Percentiles rank a stretch among this genome's conserved stretches.
Conservation (phyloP, 331 rosid genomes). For the Spiraea crenata region DNA sequence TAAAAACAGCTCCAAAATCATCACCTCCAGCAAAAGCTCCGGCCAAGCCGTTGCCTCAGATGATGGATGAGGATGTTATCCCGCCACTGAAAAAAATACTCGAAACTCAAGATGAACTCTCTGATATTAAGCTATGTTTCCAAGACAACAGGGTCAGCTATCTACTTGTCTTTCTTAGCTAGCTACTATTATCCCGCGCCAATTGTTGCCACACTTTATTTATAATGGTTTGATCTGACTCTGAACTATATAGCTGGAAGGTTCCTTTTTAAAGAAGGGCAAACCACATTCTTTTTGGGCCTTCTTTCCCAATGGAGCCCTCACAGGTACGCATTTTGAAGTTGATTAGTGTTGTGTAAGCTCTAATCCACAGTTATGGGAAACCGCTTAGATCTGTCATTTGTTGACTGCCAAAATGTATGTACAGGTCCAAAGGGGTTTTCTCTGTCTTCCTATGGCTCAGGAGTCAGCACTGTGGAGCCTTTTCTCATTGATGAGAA, state of each 20-base stretch:
- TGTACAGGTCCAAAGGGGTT: conserved; percentile 88
- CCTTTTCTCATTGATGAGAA: conserved; percentile 91
- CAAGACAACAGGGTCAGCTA: conserved; percentile 65
- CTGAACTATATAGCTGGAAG: conserved; percentile 62
- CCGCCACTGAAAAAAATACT: conserved; percentile 71
- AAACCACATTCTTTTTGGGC: conserved; percentile 76
- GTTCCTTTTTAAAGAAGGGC: conserved; percentile 68
- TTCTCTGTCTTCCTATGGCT: conserved; percentile 77
- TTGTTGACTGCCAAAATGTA: conserved; percentile 5
- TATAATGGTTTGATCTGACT: conserved; percentile 9
- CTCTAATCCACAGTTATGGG: neutral
- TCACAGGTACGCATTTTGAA: conserved; percentile 49
- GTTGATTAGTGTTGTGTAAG: neutral
- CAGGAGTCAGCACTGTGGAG: conserved; percentile 78
- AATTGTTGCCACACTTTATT: neutral
- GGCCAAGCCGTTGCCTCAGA: conserved; percentile 64
- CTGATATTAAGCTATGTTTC: conserved; percentile 61
- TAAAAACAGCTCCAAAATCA: conserved; percentile 44
- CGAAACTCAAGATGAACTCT: conserved; percentile 65
- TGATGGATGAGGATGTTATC: conserved; percentile 94
- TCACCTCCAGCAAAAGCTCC: conserved; percentile 72
- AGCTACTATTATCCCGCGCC: neutral
- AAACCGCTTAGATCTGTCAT: neutral
- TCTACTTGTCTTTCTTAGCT: neutral
- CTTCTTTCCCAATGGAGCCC: conserved; percentile 71